A percentile compares a stretch with the other conserved stretches of the same genome.
Evolutionary conservation across 345 rosid genomes (phyloP).

Genomic region (Lepidium sativum): DNA sequence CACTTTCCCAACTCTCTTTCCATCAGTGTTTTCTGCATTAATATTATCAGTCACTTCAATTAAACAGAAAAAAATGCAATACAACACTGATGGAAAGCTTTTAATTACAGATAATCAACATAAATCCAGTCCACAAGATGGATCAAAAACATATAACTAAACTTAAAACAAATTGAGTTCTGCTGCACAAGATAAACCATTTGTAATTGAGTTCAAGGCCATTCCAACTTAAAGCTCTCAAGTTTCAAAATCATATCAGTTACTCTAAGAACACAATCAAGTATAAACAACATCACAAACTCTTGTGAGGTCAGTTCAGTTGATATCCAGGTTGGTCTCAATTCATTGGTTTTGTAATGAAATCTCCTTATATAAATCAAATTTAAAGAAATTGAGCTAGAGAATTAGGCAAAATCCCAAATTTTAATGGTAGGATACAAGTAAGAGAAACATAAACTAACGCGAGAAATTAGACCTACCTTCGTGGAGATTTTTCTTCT

Average conservation of each 20-base stretch:
- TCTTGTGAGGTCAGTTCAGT: no score
- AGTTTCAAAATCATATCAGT: not conserved
- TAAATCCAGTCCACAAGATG: not conserved
- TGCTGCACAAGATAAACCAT: not conserved
- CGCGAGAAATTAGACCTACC: constrained; percentile 2
- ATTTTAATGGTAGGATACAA: not conserved
- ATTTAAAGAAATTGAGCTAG: no score
- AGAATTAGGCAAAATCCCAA: no score
- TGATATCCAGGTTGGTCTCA: no score
- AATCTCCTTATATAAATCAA: not conserved
- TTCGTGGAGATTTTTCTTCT: constrained; percentile 1
- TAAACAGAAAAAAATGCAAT: not conserved
- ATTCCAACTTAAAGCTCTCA: not conserved
- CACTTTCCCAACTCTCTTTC: not conserved
- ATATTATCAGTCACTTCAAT: not conserved
- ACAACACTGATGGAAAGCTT: no score
- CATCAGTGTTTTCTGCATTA: not conserved
- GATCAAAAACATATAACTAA: not conserved
- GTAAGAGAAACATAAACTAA: no score
- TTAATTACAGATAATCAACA: no score
- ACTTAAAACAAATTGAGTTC: not conserved
- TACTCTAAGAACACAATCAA: not conserved
- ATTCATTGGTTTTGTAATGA: not conserved
- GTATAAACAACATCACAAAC: not conserved
- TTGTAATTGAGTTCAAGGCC: not conserved